Evolutionary conservation across 805 yeast species (phyloP), one percentile per base, ranked within the genome.

Genomic region (Kuraishia piskuri): DNA sequence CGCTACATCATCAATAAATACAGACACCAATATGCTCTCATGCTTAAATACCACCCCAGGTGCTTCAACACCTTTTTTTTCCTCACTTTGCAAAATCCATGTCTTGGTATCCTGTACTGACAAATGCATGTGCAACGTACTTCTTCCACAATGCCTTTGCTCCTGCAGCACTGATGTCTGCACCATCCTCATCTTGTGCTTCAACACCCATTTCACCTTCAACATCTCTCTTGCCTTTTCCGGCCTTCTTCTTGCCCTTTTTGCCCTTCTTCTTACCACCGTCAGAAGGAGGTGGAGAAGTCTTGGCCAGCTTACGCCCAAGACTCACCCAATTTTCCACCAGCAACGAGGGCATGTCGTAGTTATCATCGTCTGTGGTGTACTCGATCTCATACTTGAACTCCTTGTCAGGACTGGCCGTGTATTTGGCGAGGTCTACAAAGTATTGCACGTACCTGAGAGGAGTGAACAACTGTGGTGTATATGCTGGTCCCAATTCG

Each of bases 401-500:
- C 19, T 72, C 65, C 58, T 75, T 69, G 12, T 65, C 62, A 0
- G 70, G 68, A 22, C 69, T 59, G 48, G 82, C 72, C 10, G 67
- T 57, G 23, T 72, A 31, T 20, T 56, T 52, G 55, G 66, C 60
- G 56, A 89, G 72, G 64, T 89, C 88, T n/a, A 83, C 76, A 64
- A 72, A 89, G 64, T 84, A 88, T 63, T 88, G 95, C 1, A 82
- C 82, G 67, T 84, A 90, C 55, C 81, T 71, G 45, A 78, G 76
- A 0, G 96, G 96, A 0, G 92, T 75, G 58, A 87, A 87, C 31
- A 82, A 63, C 69, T 88, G 95, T 1, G 83, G 79, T 2, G 69
- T 68, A 63, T 84, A 88, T 0, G 85, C 96, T 1, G 96, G 96
- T 0, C 96, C 96, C 44, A 84, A 64, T 1, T 79, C 74, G 21